A percentile compares a stretch with the other conserved stretches of the same genome.
phyloP scores from a whole-genome alignment of 2,329 filamentous ascomycete genomes.

The Colletotrichum gloeosporioides region DNA sequence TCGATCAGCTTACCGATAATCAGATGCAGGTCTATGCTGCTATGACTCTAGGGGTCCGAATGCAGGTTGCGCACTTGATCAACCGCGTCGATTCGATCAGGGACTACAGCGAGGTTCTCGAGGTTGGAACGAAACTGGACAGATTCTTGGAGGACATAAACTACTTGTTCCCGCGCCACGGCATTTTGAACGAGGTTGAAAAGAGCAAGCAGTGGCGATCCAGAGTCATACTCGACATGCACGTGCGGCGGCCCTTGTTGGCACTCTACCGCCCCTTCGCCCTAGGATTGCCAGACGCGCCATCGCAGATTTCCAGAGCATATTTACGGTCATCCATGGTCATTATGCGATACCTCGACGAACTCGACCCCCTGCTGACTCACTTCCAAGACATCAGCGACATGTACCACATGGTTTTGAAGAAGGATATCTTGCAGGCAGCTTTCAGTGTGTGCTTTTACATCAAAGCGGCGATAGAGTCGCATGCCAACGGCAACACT shows the following conservation, averaged over 20 bases:
- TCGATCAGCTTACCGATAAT: slow-evolving; percentile 57
- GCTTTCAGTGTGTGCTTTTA: slow-evolving; percentile 62
- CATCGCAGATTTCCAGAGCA: slow-evolving; percentile 54
- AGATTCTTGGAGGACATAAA: slow-evolving; percentile 60
- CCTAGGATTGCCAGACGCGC: slow-evolving; percentile 54
- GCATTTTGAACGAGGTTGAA: slow-evolving; percentile 45
- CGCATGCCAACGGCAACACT: slow-evolving; percentile 13
- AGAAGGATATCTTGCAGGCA: slow-evolving; percentile 60
- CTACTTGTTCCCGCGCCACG: slow-evolving; percentile 54
- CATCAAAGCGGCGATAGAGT: slow-evolving; percentile 41
- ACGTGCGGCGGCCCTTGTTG: slow-evolving; percentile 56
- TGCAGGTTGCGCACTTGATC: slow-evolving; percentile 55
- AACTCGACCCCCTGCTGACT: slow-evolving; percentile 52
- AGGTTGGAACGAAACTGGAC: slow-evolving; percentile 59
- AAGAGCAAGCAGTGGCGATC: slow-evolving; percentile 58
- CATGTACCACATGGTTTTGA: slow-evolving; percentile 59
- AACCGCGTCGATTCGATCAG: slow-evolving; percentile 56
- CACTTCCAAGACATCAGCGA: slow-evolving; percentile 54
- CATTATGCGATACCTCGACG: slow-evolving; percentile 60
- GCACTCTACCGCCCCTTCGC: slow-evolving; percentile 61
- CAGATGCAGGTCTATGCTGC: slow-evolving; percentile 61
- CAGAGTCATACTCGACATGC: slow-evolving; percentile 58
- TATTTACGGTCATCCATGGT: slow-evolving; percentile 62
- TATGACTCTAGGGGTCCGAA: slow-evolving; percentile 53
- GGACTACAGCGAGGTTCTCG: slow-evolving; percentile 59